Base-by-base conservation (phyloP, 2,329 filamentous ascomycete species). In the Ophiostoma montium region DNA sequence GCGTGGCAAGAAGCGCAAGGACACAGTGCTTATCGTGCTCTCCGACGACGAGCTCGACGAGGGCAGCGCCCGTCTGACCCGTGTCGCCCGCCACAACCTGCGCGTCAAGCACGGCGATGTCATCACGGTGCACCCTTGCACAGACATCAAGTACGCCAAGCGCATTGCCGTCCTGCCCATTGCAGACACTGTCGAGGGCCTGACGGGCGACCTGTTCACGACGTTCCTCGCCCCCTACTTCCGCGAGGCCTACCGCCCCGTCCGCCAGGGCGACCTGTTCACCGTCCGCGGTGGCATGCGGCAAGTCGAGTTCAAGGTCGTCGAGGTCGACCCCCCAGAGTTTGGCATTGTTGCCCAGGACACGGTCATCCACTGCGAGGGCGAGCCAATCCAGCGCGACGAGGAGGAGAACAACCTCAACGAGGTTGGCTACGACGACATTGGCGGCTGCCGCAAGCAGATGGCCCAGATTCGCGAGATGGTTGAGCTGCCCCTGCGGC, bases 81-180 rank as follows among this genome's bases (percentile, higher is more conserved):
- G 94, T 67, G 92, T 96, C 55, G 89, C 96, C 62, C 84, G 92
- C 66, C 92, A 96, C 76, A 98, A 98, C 70, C 78, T 98, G 55
- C 84, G 92, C 51, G 90, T 98, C 62, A 96, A 96, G 81, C 90
- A 95, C 64, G 92, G 92, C 63, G 92, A 98, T 65, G 86, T 96
- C 63, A 84, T 98, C 69, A 95, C 89, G 53, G 88, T 98, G 56
- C 88, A 96, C 70, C 81, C 94, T 49, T 98, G 92, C 73, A 90
- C 92, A 16, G 92, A 98, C 67, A 98, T 98, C 75, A 98, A 98
- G 95, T 98, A 98, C 67, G 92, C 94, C 69, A 98, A 98, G 78
- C 87, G 92, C 62, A 95, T 98, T 65, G 92, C 92, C 54, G 92
- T 98, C 53, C 84, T 98, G 43, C 92, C 92, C 54, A 96, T 98